Evolutionary conservation across 306 rosid genomes (phyloP).

Genomic region (Vigna nakashimae): DNA sequence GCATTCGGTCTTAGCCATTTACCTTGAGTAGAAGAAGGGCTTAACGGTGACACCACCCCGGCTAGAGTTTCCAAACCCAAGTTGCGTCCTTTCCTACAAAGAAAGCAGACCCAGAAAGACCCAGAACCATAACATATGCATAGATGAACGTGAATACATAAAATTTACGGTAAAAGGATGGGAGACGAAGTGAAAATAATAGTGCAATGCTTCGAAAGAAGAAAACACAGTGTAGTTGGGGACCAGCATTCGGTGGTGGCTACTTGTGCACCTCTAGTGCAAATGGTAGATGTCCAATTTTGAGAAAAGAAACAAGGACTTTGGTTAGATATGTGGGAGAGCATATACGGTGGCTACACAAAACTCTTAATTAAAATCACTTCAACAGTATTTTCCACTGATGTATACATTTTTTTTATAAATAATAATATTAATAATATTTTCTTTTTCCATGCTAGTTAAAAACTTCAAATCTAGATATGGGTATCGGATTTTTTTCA

Average conservation of each 20-base stretch:
- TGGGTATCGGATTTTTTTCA: conserved; percentile 61
- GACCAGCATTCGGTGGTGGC: conserved; percentile 68
- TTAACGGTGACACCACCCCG: conserved; percentile 46
- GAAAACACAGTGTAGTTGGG: conserved; percentile 52
- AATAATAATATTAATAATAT: not conserved
- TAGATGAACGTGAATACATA: not conserved
- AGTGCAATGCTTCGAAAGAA: conserved; percentile 46
- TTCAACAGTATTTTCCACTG: conserved; percentile 71
- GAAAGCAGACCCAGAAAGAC: conserved; percentile 49
- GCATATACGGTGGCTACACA: conserved; percentile 54
- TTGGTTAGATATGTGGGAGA: conserved; percentile 46
- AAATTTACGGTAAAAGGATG: conserved; percentile 43
- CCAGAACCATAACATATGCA: conserved; percentile 37
- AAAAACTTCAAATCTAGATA: conserved; percentile 42
- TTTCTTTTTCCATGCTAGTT: conserved; percentile 28
- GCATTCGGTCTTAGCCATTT: not conserved
- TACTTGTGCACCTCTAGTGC: conserved; percentile 74
- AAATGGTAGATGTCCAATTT: conserved; percentile 60
- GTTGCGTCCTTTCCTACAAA: conserved; percentile 58
- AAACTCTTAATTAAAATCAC: conserved; percentile 52
- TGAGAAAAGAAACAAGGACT: conserved; percentile 41
- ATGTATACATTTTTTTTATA: not conserved
- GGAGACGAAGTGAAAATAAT: not conserved
- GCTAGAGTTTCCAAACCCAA: conserved; percentile 48
- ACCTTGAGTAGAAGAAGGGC: conserved; percentile 60